Conservation (phyloP, 2,329 filamentous ascomycete species). For the Pezicula radicicola region DNA sequence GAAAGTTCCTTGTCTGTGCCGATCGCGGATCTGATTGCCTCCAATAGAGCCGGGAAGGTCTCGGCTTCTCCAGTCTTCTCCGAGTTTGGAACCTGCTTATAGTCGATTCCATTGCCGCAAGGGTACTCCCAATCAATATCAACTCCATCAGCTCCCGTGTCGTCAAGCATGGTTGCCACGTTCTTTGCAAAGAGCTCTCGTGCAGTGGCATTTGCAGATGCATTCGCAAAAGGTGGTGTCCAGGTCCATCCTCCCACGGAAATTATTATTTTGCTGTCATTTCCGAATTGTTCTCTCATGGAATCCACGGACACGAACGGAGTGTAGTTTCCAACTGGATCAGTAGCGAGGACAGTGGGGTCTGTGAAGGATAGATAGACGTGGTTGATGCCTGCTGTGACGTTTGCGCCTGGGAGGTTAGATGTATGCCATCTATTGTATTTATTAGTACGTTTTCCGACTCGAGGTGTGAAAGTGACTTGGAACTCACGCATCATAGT, state of each 20-base stretch:
- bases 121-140: constrained; percentile 1
- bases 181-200: neutral
- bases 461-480: neutral
- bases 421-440: neutral
- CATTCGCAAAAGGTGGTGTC: neutral
- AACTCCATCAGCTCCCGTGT: constrained; percentile 1
- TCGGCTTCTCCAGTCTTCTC: neutral
- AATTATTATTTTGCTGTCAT: neutral
- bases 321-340: constrained; percentile 12
- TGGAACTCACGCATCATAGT: neutral
- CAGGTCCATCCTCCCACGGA: neutral
- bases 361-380: constrained; percentile 18
- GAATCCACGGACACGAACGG: constrained; percentile 13
- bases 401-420: constrained; percentile 11
- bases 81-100: constrained; percentile 1
- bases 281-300: constrained; percentile 5
- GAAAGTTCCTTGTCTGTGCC: neutral
- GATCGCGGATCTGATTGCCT: neutral
- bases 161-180: neutral
- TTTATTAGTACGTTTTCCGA: neutral
- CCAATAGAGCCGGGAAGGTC: neutral
- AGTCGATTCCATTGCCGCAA: constrained; percentile 1
- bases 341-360: constrained; percentile 14
- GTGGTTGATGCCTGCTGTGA: constrained; percentile 14
- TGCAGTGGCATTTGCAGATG: neutral